Evolutionary conservation across 345 rosid species (phyloP).

Genomic region (Fremontodendron californicum): DNA sequence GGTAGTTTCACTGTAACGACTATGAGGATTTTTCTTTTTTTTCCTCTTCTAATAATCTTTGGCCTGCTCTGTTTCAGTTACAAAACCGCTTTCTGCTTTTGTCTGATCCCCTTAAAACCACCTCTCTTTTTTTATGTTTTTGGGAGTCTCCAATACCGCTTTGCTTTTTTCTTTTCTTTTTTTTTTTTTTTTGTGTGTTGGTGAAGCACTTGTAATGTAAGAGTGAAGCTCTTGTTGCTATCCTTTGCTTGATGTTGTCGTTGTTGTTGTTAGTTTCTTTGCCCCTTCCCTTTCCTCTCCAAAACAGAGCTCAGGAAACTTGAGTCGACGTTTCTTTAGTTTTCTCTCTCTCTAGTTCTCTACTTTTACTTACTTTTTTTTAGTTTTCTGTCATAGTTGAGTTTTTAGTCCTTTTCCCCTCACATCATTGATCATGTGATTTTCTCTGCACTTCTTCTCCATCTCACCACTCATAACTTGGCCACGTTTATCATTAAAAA

Average conservation of each 20-base stretch:
- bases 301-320: neutral
- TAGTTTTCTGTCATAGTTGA: neutral
- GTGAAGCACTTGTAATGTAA: constrained; percentile 15
- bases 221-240: constrained; percentile 9
- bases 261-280: neutral
- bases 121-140: neutral
- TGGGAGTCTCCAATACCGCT: neutral
- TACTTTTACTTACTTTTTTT: no score
- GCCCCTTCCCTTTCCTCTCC: neutral
- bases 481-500: neutral
- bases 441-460: neutral
- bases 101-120: constrained; percentile 25
- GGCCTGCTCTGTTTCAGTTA: constrained; percentile 31
- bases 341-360: neutral
- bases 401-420: neutral
- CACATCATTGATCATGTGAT: constrained; percentile 18
- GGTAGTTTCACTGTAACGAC: constrained; percentile 24
- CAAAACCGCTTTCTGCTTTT: constrained; percentile 30
- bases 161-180: no score
- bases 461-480: neutral
- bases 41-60: neutral
- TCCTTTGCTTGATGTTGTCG: neutral
- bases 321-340: constrained; percentile 21
- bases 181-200: no score
- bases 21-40: constrained; percentile 10